A percentile compares a stretch with the other conserved stretches of the same genome.
Conservation (phyloP, 2,329 filamentous ascomycete species). For the Cercospora sojina region DNA sequence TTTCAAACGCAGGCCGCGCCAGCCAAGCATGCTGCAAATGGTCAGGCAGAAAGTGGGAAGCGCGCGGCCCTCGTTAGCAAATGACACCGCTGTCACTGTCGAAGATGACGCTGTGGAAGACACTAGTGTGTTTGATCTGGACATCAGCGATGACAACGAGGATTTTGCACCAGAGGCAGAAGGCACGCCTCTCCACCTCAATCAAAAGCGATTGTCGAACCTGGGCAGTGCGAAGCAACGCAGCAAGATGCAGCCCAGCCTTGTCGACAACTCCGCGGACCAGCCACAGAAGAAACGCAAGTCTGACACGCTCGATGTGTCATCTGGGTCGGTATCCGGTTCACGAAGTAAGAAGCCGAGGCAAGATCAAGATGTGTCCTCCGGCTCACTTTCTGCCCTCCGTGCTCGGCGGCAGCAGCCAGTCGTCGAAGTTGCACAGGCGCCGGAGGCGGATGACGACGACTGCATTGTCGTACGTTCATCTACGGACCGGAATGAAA, state of each 20-base stretch:
- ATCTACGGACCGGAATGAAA: constrained; percentile 26
- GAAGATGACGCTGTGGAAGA: constrained; percentile 44
- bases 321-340: constrained; percentile 24
- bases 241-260: constrained; percentile 1
- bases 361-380: constrained; percentile 23
- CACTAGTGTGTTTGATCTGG: constrained; percentile 33
- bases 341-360: constrained; percentile 26
- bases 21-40: constrained; percentile 52
- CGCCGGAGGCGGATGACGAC: constrained; percentile 11
- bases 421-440: neutral
- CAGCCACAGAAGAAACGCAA: constrained; percentile 33
- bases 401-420: constrained; percentile 11
- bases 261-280: neutral
- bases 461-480: constrained; percentile 11
- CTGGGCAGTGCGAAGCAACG: constrained; percentile 4
- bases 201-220: constrained; percentile 40
- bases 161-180: constrained; percentile 63
- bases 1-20: constrained; percentile 51
- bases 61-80: constrained; percentile 28
- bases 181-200: constrained; percentile 62
- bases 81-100: constrained; percentile 17
- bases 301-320: constrained; percentile 26
- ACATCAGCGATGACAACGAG: constrained; percentile 33
- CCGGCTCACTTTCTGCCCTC: constrained; percentile 24
- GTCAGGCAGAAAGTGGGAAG: constrained; percentile 42